Percentiles rank a stretch among this genome's conserved stretches.
Conservation (phyloP, 208 protist genomes). For the Phytomonas sp. region DNA sequence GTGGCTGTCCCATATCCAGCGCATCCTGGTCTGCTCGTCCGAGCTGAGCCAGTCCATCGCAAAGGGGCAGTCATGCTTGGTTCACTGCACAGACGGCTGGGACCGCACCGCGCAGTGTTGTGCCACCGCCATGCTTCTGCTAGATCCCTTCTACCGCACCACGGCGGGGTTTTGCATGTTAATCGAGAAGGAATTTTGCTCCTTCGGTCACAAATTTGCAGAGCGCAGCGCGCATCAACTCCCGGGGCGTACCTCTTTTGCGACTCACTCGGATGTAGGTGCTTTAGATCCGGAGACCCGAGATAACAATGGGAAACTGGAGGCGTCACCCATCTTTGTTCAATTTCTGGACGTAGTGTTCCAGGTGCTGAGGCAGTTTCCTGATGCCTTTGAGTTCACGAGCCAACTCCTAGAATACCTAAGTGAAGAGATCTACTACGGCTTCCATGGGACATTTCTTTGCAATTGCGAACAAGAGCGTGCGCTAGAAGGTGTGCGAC, state of each 20-base stretch:
- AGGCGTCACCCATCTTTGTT: slow-evolving; percentile 87
- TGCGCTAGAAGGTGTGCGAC: slow-evolving; percentile 59
- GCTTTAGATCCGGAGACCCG: slow-evolving; percentile 44
- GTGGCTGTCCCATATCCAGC: slow-evolving; percentile 61
- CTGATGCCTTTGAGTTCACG: slow-evolving; percentile 93
- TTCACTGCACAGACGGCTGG: slow-evolving; percentile 95
- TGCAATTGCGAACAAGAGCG: slow-evolving; percentile 79
- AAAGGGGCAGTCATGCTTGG: slow-evolving; percentile 60
- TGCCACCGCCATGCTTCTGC: slow-evolving; percentile 72
- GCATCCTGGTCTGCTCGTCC: slow-evolving; percentile 42
- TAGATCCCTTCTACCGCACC: slow-evolving; percentile 95
- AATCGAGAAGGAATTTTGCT: slow-evolving; percentile 94
- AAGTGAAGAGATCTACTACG: slow-evolving; percentile 78
- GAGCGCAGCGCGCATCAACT: slow-evolving; percentile 78
- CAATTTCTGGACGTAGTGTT: slow-evolving; percentile 95
- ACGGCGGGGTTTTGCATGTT: slow-evolving; percentile 89
- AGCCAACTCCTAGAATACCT: slow-evolving; percentile 74
- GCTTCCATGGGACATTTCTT: slow-evolving; percentile 82
- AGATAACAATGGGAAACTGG: slow-evolving; percentile 8
- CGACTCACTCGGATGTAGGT: slow-evolving; percentile 24
- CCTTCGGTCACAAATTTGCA: slow-evolving; percentile 94
- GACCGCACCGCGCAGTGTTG: slow-evolving; percentile 91
- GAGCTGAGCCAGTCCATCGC: slow-evolving; percentile 36
- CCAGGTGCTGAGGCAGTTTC: slow-evolving; percentile 90
- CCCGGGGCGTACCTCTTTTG: slow-evolving; percentile 35